Evolutionary conservation across 331 rosid genomes (phyloP).

Genomic region (Erythrophleum ivorense): DNA sequence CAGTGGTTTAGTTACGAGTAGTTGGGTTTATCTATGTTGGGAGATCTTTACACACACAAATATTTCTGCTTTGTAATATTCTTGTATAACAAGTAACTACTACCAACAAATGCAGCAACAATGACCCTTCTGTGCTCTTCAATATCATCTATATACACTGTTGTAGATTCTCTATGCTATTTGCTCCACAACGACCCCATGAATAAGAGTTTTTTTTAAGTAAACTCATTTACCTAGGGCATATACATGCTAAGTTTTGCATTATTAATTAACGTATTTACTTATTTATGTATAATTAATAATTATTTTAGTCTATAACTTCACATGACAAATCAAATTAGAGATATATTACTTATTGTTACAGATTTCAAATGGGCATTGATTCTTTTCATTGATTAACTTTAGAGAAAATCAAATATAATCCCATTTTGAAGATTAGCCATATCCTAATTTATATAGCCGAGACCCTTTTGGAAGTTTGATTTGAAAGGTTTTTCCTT

Average conservation of each 20-base stretch:
- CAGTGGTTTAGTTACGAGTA: constrained; percentile 20
- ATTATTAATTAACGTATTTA: too few species aligned
- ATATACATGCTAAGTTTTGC: too few species aligned
- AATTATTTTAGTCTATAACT: not conserved
- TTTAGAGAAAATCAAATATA: not conserved
- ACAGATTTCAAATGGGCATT: not conserved
- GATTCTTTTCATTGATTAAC: not conserved
- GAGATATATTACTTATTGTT: not conserved
- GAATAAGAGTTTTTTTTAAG: not conserved
- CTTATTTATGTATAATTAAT: not conserved
- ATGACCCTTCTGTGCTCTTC: constrained; percentile 33
- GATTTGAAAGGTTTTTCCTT: not conserved
- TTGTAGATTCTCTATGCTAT: constrained; percentile 15
- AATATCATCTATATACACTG: not conserved
- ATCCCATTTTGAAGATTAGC: constrained; percentile 7
- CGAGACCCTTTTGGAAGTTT: not conserved
- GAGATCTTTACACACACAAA: not conserved
- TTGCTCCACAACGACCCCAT: not conserved
- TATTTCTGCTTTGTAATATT: constrained; percentile 26
- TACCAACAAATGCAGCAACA: not conserved
- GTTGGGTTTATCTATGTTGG: not conserved
- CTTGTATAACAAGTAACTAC: not conserved
- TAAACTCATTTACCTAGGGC: too few species aligned
- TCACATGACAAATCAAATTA: not conserved
- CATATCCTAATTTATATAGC: not conserved